Evolutionary conservation across 2,329 filamentous ascomycete genomes (phyloP).

Genomic region (Sclerotinia sclerotiorum): DNA sequence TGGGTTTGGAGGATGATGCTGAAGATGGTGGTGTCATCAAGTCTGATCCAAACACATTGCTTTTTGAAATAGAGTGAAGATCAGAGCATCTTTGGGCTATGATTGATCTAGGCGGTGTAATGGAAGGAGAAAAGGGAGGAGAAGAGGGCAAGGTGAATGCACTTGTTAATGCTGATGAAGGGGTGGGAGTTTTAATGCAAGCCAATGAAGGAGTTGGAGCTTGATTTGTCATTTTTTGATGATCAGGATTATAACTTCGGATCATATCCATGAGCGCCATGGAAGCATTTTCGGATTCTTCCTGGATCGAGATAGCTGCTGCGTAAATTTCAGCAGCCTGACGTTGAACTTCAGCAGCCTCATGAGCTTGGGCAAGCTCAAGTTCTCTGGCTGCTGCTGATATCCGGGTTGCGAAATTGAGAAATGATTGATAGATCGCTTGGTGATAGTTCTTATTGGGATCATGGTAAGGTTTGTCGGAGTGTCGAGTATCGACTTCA

Average conservation of each 20-base stretch:
- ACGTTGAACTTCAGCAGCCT: constrained; percentile 2
- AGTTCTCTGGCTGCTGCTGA: background rate
- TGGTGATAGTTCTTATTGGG: constrained; percentile 22
- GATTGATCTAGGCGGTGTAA: background rate
- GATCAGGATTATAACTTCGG: constrained; percentile 15
- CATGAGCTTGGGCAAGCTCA: background rate
- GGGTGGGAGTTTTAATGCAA: constrained; percentile 1
- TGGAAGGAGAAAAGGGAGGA: background rate
- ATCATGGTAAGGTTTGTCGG: constrained; percentile 22
- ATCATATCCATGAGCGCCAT: constrained; percentile 14
- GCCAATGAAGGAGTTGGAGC: background rate
- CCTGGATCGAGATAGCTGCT: background rate
- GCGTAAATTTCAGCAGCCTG: background rate
- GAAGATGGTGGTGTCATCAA: constrained; percentile 11
- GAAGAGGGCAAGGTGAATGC: constrained; percentile 7
- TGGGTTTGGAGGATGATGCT: background rate
- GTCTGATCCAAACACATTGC: background rate
- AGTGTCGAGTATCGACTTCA: constrained; percentile 1
- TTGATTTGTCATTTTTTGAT: background rate
- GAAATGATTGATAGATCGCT: constrained; percentile 22
- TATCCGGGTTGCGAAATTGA: constrained; percentile 16
- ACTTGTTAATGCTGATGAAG: constrained; percentile 2
- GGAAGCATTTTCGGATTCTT: background rate
- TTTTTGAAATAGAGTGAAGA: background rate
- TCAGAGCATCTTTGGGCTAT: background rate